Conservation (phyloP, 176 grass and related monocot genomes). For the Raddia guianensis region DNA sequence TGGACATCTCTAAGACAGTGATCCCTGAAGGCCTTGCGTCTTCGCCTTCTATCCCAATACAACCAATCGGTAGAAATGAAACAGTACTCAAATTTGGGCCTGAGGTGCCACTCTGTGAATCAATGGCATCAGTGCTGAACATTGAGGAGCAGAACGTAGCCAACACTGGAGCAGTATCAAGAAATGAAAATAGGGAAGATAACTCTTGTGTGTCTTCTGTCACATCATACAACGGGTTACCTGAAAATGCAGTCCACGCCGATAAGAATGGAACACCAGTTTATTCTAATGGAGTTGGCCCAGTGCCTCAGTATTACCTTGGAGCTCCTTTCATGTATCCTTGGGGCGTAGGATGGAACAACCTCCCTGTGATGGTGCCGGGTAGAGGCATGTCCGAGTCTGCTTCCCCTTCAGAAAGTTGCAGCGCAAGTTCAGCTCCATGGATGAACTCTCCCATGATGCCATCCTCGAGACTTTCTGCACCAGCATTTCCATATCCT, state of each 20-base stretch:
- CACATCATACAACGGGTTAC: conserved; percentile 39
- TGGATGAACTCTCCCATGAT: conserved; percentile 63
- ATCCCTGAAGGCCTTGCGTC: conserved; percentile 48
- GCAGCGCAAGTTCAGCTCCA: conserved; percentile 45
- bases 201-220: conserved; percentile 47
- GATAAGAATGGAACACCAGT: conserved; percentile 49
- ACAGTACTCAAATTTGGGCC: conserved; percentile 78
- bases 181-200: conserved; percentile 49
- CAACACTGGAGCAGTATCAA: conserved; percentile 28
- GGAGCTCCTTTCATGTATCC: conserved; percentile 77
- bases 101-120: conserved; percentile 81
- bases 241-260: conserved; percentile 18
- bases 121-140: conserved; percentile 77
- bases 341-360: conserved; percentile 66
- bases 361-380: conserved; percentile 51
- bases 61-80: conserved; percentile 44
- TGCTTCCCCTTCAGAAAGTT: conserved; percentile 42
- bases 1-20: conserved; percentile 46
- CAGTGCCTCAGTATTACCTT: conserved; percentile 68
- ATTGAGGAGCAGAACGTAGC: conserved; percentile 60
- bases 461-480: conserved; percentile 42
- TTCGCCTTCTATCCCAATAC: conserved; percentile 37
- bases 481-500: conserved; percentile 69
- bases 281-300: conserved; percentile 59
- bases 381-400: conserved; percentile 39